Base-by-base conservation (phyloP, 1,139 yeast species). In the Kodamaea anthophila region DNA sequence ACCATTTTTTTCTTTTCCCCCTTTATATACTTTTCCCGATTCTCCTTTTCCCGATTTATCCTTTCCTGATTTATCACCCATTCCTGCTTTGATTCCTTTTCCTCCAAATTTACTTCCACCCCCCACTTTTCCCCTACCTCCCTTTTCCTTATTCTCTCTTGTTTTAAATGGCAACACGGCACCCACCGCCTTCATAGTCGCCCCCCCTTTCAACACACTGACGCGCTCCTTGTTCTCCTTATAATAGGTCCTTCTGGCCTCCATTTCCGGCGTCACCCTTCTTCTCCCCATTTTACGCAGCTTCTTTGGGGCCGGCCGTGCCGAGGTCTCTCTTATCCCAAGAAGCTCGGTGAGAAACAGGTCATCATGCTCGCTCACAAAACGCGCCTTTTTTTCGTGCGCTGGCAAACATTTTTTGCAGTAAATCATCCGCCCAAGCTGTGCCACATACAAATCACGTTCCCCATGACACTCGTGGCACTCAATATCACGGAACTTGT, bases 351-450 rank as follows among this genome's bases (percentile, higher is more conserved):
- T 64, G 18, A 75, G 49, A 38, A 75, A 75, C 12, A 45, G 55
- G 13, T 70, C 75, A 34, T 67, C 69, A 22, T 56, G 53, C 42
- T 74, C 79, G 34, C 70, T 62, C 2, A 63, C 56, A 39, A 63
- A 63, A 6, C 45, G 38, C 4, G 44, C 36, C 2, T 36, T 34
- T 0, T 47, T 39, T 2, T 47, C 41, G 15, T 47, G 46, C 13
- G 54, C 48, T 5, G 49, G 51, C 24, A 66, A 37, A 47, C 81
- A 74, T 12, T 49, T 49, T 20, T 49, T 48, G 42, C 81, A 74
- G 5, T 59, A 46, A 2, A 73, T 56, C 23, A 40, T 37, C 21
- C 44, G 46, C 14, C 38, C 43, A 13, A 38, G 39, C 19, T 38
- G 42, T 25, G 60, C 65, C 11, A 70, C 74, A 33, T 47, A 57